phyloP scores from a whole-genome alignment of 768 basidiomycete genomes.

The Austroboletus festivus region DNA sequence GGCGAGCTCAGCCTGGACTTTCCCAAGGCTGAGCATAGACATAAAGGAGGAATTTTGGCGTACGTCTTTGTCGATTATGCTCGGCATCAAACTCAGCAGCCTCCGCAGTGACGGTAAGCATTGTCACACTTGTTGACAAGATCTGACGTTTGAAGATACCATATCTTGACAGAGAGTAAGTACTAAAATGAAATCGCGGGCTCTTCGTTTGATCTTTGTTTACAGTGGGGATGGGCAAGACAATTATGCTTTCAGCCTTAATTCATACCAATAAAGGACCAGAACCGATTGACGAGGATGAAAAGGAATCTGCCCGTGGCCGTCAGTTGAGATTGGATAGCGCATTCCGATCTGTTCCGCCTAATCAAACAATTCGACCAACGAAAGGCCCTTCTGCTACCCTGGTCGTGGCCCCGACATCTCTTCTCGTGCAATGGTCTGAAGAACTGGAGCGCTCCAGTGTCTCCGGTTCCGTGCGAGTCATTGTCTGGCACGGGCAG shows the following conservation, averaged over 20 bases:
- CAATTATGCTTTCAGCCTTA: conserved; percentile 88
- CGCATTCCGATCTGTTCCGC: conserved; percentile 51
- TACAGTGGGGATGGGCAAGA: conserved; percentile 94
- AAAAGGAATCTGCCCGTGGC: conserved; percentile 35
- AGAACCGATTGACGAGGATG: conserved; percentile 35
- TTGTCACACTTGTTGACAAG: background rate
- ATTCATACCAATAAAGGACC: conserved; percentile 72
- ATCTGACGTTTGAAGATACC: conserved; percentile 7
- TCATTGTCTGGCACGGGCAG: conserved; percentile 85
- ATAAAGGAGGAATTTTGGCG: conserved; percentile 88
- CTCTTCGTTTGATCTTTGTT: conserved; percentile 6
- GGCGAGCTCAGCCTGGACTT: conserved; percentile 86
- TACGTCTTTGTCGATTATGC: conserved; percentile 38
- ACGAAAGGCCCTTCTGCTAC: conserved; percentile 55
- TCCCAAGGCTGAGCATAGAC: conserved; percentile 73
- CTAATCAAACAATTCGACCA: conserved; percentile 29
- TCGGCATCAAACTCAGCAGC: conserved; percentile 5
- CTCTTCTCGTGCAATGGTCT: conserved; percentile 90
- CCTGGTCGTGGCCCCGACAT: conserved; percentile 89
- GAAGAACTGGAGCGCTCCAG: conserved; percentile 87
- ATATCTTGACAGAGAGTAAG: conserved; percentile 47
- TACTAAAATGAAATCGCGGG: conserved; percentile 3
- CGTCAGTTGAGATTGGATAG: conserved; percentile 62
- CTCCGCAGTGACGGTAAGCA: conserved; percentile 34
- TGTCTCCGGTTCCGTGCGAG: conserved; percentile 59